Conservation (phyloP, 2,329 filamentous ascomycete species). For the Didymella sp. region DNA sequence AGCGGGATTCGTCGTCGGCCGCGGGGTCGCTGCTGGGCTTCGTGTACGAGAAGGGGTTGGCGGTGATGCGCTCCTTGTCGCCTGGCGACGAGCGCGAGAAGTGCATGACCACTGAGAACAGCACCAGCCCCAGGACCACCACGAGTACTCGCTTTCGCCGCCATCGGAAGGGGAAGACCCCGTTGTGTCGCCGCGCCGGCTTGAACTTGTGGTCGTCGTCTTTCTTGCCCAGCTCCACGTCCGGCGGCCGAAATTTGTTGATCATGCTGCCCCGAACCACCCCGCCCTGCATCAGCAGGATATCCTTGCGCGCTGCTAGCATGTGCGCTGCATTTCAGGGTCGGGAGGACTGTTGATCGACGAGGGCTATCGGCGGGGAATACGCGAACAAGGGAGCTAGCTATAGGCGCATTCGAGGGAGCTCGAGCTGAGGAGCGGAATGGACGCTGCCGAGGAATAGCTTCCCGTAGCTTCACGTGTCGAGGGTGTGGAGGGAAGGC, state of each 20-base stretch:
- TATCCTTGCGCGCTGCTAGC: constrained; percentile 32
- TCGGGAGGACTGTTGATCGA: not conserved
- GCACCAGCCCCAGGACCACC: constrained; percentile 50
- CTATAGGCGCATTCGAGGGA: not conserved
- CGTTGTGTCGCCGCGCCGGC: constrained; percentile 47
- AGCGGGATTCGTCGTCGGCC: constrained; percentile 9
- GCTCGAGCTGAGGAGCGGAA: not conserved
- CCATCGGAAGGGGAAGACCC: constrained; percentile 48
- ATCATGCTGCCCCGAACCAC: constrained; percentile 39
- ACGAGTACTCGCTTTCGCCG: constrained; percentile 59
- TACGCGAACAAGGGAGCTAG: not conserved
- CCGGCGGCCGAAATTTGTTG: constrained; percentile 49
- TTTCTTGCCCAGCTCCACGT: constrained; percentile 70
- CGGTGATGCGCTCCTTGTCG: not conserved
- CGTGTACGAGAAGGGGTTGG: not conserved
- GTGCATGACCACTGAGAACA: constrained; percentile 69
- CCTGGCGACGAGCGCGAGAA: not conserved
- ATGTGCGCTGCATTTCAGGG: constrained; percentile 31
- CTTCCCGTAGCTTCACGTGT: not conserved
- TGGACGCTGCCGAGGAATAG: no score
- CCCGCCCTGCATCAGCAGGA: constrained; percentile 36
- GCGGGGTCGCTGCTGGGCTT: constrained; percentile 1
- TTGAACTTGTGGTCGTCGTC: constrained; percentile 64
- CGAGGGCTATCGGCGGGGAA: constrained; percentile 22
- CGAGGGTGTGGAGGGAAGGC: not conserved